Evolutionary conservation across 2,329 filamentous ascomycete genomes (phyloP).

Genomic region (Lasiodiplodia citricola): DNA sequence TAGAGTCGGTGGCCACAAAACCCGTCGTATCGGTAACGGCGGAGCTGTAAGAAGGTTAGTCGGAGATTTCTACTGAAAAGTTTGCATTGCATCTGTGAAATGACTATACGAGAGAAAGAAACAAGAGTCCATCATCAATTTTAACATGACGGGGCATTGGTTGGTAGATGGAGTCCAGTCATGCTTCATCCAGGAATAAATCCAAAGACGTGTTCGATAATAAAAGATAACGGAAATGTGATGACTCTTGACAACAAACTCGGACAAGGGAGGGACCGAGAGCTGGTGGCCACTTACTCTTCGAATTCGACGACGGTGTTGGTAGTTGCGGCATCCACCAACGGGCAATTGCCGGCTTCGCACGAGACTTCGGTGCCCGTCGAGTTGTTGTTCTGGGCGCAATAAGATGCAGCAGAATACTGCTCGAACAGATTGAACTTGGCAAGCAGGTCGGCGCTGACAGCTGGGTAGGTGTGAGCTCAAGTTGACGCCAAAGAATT

Average conservation of each 20-base stretch:
- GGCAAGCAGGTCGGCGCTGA: constrained; percentile 21
- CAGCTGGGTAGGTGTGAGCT: constrained; percentile 11
- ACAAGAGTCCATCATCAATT: background rate
- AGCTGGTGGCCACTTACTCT: constrained; percentile 36
- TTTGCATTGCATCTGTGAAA: background rate
- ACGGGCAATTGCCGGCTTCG: constrained; percentile 9
- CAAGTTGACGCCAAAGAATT: background rate
- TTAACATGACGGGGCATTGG: background rate
- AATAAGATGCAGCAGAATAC: constrained; percentile 55
- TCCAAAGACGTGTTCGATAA: too few relatives aligned
- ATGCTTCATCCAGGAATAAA: constrained; percentile 13
- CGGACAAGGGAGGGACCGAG: background rate
- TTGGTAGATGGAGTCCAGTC: constrained; percentile 26
- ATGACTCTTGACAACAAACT: background rate
- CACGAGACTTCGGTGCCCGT: constrained; percentile 10
- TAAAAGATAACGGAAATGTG: background rate
- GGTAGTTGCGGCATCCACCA: constrained; percentile 38
- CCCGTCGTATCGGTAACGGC: constrained; percentile 47
- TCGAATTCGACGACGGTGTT: constrained; percentile 46
- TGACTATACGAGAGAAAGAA: background rate
- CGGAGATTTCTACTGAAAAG: background rate
- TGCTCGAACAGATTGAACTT: constrained; percentile 38
- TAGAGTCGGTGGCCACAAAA: constrained; percentile 53
- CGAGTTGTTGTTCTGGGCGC: constrained; percentile 39
- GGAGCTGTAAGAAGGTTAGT: constrained; percentile 18